These are phyloP conservation scores for Discostella stelligeroides DNA, from an alignment of 108 stramenopile genomes.

Conservation along the genomic window DNA sequence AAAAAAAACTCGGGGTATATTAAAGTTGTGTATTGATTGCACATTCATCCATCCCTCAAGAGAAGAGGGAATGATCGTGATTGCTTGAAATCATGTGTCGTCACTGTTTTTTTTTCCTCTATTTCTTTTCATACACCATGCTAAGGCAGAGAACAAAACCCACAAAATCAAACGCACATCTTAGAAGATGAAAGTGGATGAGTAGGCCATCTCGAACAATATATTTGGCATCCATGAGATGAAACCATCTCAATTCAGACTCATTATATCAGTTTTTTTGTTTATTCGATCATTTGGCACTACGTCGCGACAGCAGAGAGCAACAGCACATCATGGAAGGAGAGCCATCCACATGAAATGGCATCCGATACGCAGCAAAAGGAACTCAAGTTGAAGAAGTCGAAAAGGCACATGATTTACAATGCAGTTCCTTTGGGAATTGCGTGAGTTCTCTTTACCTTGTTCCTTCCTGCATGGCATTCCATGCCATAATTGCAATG, in stretches of 20 bases:
- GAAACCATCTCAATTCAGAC: neutral
- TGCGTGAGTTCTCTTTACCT: too few relatives aligned
- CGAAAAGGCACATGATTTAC: too few relatives aligned
- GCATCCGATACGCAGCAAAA: too few relatives aligned
- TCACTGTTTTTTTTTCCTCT: neutral
- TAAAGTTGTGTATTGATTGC: conserved; percentile 11
- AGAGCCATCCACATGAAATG: too few relatives aligned
- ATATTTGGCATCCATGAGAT: neutral
- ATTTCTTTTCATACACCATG: too few relatives aligned
- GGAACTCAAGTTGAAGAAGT: too few relatives aligned
- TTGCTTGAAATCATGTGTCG: neutral
- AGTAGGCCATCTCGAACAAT: conserved; percentile 2
- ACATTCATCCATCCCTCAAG: neutral
- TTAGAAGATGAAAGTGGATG: too few relatives aligned
- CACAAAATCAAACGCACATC: neutral
- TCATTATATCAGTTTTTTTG: conserved; percentile 14
- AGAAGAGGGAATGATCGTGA: neutral
- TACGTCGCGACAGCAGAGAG: too few relatives aligned
- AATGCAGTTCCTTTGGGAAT: too few relatives aligned
- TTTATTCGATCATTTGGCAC: conserved; percentile 5
- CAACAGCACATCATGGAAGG: too few relatives aligned
- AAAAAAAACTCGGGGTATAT: conserved; percentile 10
- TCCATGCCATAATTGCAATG: too few relatives aligned
- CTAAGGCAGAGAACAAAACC: neutral
- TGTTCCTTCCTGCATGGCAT: too few relatives aligned